phyloP scores from a whole-genome alignment of 2,329 filamentous ascomycete genomes.

The Claviceps cyperi region DNA sequence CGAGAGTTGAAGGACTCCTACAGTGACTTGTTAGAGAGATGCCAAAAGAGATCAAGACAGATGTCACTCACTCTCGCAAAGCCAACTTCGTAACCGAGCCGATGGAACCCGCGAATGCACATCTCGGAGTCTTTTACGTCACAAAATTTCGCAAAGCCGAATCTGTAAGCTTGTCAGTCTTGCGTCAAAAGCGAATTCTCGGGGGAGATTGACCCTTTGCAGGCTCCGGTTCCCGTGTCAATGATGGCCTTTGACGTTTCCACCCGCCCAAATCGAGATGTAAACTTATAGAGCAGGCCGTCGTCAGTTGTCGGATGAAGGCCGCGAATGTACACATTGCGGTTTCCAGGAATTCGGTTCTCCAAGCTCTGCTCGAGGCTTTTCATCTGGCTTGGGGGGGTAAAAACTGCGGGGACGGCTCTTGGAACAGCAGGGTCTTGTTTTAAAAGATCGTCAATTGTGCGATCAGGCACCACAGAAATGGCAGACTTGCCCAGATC shows the following conservation, averaged over 20 bases:
- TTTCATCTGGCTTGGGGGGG: conserved; percentile 72
- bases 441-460: conserved; percentile 50
- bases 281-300: conserved; percentile 69
- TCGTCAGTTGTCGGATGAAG: conserved; percentile 92
- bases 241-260: conserved; percentile 98
- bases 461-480: conserved; percentile 28
- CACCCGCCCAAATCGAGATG: conserved; percentile 78
- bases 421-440: conserved; percentile 73
- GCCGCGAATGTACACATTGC: conserved; percentile 95
- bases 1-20: conserved; percentile 97
- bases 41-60: background rate
- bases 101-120: conserved; percentile 91
- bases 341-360: conserved; percentile 81
- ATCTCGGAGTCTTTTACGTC: conserved; percentile 80
- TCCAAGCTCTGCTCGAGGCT: conserved; percentile 87
- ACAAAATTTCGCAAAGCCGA: conserved; percentile 93
- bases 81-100: conserved; percentile 90
- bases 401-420: conserved; percentile 81
- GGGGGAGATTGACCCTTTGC: conserved; percentile 64
- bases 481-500: conserved; percentile 27
- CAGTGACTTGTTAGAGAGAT: conserved; percentile 12
- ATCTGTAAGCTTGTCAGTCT: conserved; percentile 38
- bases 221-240: conserved; percentile 79
- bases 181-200: background rate
- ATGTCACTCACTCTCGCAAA: conserved; percentile 63